These are phyloP conservation scores for Xylariaceae sp. DNA, from an alignment of 2,329 filamentous ascomycete genomes.

Conservation along the genomic window DNA sequence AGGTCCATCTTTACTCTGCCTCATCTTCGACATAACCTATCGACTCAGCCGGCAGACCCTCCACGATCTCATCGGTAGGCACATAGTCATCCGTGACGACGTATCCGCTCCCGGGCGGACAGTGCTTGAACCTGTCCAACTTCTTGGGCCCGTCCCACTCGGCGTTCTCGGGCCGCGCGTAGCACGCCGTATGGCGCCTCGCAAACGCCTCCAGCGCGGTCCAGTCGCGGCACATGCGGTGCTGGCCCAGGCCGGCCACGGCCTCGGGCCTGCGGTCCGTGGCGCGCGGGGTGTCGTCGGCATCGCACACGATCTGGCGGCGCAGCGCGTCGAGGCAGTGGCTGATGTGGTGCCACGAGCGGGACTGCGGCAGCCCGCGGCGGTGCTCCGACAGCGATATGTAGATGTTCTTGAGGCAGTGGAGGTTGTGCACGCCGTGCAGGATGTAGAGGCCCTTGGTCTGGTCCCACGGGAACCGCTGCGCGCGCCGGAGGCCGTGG, in stretches of 20 bases:
- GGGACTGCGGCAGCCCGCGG: constrained; percentile 8
- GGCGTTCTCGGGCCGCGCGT: constrained; percentile 13
- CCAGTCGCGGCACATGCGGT: constrained; percentile 27
- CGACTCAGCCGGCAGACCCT: constrained; percentile 15
- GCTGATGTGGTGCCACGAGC: constrained; percentile 13
- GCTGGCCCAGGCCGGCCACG: constrained; percentile 20
- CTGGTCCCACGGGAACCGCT: constrained; percentile 30
- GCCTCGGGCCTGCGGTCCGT: constrained; percentile 16
- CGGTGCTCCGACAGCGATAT: constrained; percentile 16
- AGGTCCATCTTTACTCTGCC: too few species aligned
- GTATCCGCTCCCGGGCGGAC: constrained; percentile 13
- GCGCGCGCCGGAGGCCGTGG: constrained; percentile 20
- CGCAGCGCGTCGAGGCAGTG: constrained; percentile 29
- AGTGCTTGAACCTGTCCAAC: constrained; percentile 16
- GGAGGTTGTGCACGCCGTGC: constrained; percentile 27
- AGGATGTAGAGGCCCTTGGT: constrained; percentile 27
- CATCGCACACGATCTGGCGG: constrained; percentile 27
- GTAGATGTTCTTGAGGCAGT: constrained; percentile 26
- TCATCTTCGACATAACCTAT: constrained; percentile 1
- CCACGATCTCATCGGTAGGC: constrained; percentile 8
- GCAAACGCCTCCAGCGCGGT: constrained; percentile 23
- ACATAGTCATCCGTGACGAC: constrained; percentile 11
- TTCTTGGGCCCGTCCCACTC: neutral
- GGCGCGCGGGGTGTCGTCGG: constrained; percentile 28
- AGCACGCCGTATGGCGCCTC: constrained; percentile 16